Conservation (phyloP, 768 basidiomycete species). For the Strobilomyces confusus region DNA sequence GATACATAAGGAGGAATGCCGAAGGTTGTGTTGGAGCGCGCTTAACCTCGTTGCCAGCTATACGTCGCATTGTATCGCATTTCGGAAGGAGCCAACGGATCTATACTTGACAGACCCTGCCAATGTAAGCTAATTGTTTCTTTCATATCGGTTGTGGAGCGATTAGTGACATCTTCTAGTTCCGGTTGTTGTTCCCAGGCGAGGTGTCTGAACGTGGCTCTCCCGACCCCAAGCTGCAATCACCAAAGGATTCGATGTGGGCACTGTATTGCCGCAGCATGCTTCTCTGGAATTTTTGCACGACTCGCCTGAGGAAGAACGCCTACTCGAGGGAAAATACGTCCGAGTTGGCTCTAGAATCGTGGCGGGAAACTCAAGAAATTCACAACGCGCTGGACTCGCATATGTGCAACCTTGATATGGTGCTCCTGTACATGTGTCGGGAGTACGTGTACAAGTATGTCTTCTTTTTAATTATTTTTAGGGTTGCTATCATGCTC, state of each 20-base stretch:
- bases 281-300: constrained; percentile 74
- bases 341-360: constrained; percentile 55
- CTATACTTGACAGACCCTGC: constrained; percentile 61
- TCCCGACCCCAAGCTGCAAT: constrained; percentile 40
- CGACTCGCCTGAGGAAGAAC: constrained; percentile 44
- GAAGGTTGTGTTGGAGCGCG: constrained; percentile 75
- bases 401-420: constrained; percentile 71
- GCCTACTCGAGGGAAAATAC: constrained; percentile 46
- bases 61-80: constrained; percentile 64
- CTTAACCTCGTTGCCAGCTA: constrained; percentile 65
- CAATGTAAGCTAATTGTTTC: constrained; percentile 46
- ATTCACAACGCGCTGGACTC: constrained; percentile 65
- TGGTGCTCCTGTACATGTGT: constrained; percentile 59
- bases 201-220: constrained; percentile 56
- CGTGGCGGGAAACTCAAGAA: constrained; percentile 61
- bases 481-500: constrained; percentile 11
- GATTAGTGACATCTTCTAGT: constrained; percentile 16
- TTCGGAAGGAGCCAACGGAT: constrained; percentile 52
- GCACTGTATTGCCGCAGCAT: constrained; percentile 78
- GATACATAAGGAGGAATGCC: constrained; percentile 62
- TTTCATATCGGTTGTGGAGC: constrained; percentile 3
- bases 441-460: constrained; percentile 76
- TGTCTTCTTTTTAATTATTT: constrained; percentile 26
- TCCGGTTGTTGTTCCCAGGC: constrained; percentile 66
- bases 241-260: constrained; percentile 77